Conservation (phyloP, 2,329 filamentous ascomycete species). For the Colletotrichum sp. region DNA sequence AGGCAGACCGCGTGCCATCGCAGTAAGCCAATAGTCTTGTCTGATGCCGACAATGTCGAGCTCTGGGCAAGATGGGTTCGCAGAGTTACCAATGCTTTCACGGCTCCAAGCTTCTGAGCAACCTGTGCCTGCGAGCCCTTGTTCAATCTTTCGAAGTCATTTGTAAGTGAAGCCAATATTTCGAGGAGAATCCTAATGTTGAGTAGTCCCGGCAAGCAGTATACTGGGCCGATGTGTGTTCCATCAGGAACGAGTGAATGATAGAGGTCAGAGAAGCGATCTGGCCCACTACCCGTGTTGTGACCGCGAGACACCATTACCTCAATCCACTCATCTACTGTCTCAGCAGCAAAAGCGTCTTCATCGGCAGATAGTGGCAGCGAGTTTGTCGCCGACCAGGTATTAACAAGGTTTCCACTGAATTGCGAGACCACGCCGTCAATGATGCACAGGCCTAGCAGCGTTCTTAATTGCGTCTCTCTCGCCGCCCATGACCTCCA, state of each 20-base stretch:
- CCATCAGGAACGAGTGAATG: background rate
- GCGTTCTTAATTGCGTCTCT: background rate
- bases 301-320: background rate
- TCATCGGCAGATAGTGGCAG: background rate
- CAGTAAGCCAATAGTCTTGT: background rate
- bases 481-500: background rate
- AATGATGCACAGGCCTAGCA: background rate
- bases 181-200: background rate
- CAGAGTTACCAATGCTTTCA: background rate
- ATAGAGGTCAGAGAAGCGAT: background rate
- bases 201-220: background rate
- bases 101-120: background rate
- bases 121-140: background rate
- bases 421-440: background rate
- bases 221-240: background rate
- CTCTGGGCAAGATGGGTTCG: background rate
- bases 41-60: background rate
- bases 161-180: background rate
- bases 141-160: background rate
- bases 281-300: background rate
- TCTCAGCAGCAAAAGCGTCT: background rate
- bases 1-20: background rate
- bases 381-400: background rate
- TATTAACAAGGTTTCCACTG: background rate
- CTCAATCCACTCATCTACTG: background rate